Base-by-base conservation (phyloP, 1,284 basidiomycete species). In the Apiotrichum domesticum region DNA sequence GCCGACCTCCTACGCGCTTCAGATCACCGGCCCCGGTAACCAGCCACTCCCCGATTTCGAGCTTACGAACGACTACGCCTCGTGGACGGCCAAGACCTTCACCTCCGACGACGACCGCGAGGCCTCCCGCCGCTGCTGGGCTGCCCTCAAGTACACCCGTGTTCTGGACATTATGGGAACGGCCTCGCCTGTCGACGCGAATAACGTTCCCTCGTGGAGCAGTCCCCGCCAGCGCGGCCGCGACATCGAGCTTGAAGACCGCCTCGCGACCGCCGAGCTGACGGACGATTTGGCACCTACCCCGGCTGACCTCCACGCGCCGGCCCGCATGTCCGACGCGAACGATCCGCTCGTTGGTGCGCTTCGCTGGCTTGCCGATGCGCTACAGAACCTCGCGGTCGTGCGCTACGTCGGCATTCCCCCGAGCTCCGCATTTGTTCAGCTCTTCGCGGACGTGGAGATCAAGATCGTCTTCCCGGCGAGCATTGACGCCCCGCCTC, bases 321-420 rank as follows among this genome's bases (percentile, higher is more conserved):
- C 34, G 4, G 35, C 35, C 13, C 35, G 21, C 35, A 8, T 21
- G 15, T n/a, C 40, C 21, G 47, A 49, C 47, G 21, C 9, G 7
- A 21, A 29, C 21, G 47, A 49, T 9, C 35, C 47, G 7, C 47
- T 49, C 47, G 47, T 49, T 3, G 15, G 10, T 15, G 8, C 7
- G 47, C 47, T 49, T 8, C 47, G n/a, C 21, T 49, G 47, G 47
- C 21, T 49, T 15, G 37, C 35, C 47, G 47, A 49, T 37, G 47
- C 47, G 21, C 35, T 49, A 8, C 47, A 49, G 47, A 21, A 49
- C 47, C 47, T 49, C 47, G 47, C 21, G 35, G n/a, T 35, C n/a
- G 47, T 49, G 9, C 47, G 47, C 1, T 49, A 49, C 47, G 10
- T 49, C 10, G 47, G 47, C 47, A 29, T 15, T n/a, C 47, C 47